A percentile compares a stretch with the other conserved stretches of the same genome.
phyloP scores from a whole-genome alignment of 139 green algal species.

The Coccomyxa sp. region DNA sequence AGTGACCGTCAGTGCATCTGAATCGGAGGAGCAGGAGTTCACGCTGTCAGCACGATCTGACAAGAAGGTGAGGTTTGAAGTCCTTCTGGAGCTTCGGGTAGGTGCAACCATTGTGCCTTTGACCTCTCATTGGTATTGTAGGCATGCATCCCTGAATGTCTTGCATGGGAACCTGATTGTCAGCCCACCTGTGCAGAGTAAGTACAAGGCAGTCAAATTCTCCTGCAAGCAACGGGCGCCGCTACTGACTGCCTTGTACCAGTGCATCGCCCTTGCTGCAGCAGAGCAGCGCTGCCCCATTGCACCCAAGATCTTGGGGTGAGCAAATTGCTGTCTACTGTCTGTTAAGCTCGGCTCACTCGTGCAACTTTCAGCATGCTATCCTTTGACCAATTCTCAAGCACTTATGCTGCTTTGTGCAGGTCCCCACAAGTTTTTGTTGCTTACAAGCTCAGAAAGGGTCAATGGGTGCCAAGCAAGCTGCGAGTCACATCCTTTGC shows the following conservation, averaged over 20 bases:
- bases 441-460: conserved; percentile 34
- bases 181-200: conserved; percentile 33
- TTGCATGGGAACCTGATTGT: neutral
- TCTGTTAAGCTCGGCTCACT: too few relatives aligned
- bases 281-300: conserved; percentile 28
- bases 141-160: too few relatives aligned
- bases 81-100: neutral
- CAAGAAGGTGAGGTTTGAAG: conserved; percentile 42
- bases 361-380: neutral
- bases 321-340: neutral
- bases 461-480: conserved; percentile 38
- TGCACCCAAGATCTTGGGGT: conserved; percentile 49
- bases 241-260: conserved; percentile 74
- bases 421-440: conserved; percentile 23
- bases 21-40: conserved; percentile 58
- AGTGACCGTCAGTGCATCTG: conserved; percentile 33
- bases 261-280: conserved; percentile 46
- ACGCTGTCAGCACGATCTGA: conserved; percentile 59
- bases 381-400: neutral
- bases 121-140: neutral
- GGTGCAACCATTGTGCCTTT: neutral
- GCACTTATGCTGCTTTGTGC: neutral
- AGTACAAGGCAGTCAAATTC: conserved; percentile 78
- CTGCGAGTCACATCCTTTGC: conserved; percentile 50
- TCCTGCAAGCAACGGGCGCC: conserved; percentile 52